Evolutionary conservation across 2,329 filamentous ascomycete genomes (phyloP).

Genomic region (Trichoderma arundinaceum): DNA sequence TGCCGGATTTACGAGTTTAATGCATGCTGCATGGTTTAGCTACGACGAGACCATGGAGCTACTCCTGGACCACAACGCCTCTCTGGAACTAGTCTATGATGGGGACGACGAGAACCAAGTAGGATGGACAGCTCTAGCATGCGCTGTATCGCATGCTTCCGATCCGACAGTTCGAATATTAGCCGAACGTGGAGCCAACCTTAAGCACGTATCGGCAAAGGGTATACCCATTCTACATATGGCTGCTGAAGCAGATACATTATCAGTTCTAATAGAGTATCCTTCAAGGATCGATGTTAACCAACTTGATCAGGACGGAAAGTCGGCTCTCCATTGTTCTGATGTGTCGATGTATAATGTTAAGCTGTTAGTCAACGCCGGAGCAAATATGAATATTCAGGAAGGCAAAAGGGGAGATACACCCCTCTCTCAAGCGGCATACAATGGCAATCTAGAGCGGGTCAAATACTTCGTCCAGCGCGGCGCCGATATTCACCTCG

Average conservation of each 20-base stretch:
- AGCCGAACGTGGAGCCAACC: constrained; percentile 29
- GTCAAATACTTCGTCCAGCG: constrained; percentile 28
- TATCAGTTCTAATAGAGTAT: constrained; percentile 25
- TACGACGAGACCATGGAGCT: constrained; percentile 12
- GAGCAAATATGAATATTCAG: constrained; percentile 19
- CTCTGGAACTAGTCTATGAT: constrained; percentile 20
- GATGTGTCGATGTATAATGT: constrained; percentile 4
- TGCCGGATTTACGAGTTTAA: constrained; percentile 26
- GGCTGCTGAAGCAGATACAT: constrained; percentile 5
- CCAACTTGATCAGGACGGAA: constrained; percentile 8
- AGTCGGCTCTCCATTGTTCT: constrained; percentile 7
- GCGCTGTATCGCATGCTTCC: constrained; percentile 6
- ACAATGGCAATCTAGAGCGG: constrained; percentile 18
- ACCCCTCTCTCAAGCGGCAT: constrained; percentile 13
- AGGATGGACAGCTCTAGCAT: constrained; percentile 28
- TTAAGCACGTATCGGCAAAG: constrained; percentile 2
- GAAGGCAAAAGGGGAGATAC: constrained; percentile 17
- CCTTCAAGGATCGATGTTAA: constrained; percentile 29
- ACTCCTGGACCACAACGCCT: constrained; percentile 24
- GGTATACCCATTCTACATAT: constrained; percentile 22
- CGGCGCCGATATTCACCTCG: constrained; percentile 30
- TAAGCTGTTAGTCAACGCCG: constrained; percentile 30
- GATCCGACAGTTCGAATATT: constrained; percentile 3
- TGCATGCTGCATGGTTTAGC: constrained; percentile 29
- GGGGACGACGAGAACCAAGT: constrained; percentile 16